A percentile compares a stretch with the other conserved stretches of the same genome.
Evolutionary conservation across 371 early-diverging fungal genomes (phyloP).

Genomic region (Mortierella sp.): DNA sequence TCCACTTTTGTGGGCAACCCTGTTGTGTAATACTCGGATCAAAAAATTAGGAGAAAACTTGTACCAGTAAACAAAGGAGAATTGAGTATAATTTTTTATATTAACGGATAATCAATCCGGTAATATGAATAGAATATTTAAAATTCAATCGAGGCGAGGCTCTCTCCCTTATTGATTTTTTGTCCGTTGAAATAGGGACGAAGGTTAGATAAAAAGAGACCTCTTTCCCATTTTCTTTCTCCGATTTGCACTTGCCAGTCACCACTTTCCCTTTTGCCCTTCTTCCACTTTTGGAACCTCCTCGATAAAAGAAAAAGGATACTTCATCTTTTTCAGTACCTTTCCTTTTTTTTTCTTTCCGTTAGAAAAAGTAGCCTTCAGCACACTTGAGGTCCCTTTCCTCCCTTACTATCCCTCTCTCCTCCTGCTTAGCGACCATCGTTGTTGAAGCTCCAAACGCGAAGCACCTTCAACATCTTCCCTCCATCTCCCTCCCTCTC

Average conservation of each 20-base stretch:
- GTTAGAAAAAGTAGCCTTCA: conserved; percentile 1
- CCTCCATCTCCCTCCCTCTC: neutral
- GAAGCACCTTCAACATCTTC: conserved; percentile 40
- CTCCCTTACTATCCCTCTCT: conserved; percentile 11
- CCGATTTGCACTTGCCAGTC: conserved; percentile 4
- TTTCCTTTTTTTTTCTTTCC: conserved; percentile 7
- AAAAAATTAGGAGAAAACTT: neutral
- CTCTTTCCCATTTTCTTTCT: conserved; percentile 17
- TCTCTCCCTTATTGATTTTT: neutral
- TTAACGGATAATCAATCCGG: neutral
- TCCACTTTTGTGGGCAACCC: conserved; percentile 17
- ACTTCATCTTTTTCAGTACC: neutral
- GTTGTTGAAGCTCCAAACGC: conserved; percentile 45
- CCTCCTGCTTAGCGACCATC: conserved; percentile 1
- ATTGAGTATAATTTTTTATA: neutral
- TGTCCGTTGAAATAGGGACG: neutral
- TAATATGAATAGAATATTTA: neutral
- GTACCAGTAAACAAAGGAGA: neutral
- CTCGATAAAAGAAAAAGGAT: neutral
- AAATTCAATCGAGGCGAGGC: neutral
- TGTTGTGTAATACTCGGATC: conserved; percentile 4
- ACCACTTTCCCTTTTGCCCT: conserved; percentile 4
- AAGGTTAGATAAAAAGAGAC: conserved; percentile 7
- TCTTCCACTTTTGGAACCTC: neutral
- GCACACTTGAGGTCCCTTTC: neutral